phyloP scores from a whole-genome alignment of 257 asterid species.

The Solanum pinnatisectum region DNA sequence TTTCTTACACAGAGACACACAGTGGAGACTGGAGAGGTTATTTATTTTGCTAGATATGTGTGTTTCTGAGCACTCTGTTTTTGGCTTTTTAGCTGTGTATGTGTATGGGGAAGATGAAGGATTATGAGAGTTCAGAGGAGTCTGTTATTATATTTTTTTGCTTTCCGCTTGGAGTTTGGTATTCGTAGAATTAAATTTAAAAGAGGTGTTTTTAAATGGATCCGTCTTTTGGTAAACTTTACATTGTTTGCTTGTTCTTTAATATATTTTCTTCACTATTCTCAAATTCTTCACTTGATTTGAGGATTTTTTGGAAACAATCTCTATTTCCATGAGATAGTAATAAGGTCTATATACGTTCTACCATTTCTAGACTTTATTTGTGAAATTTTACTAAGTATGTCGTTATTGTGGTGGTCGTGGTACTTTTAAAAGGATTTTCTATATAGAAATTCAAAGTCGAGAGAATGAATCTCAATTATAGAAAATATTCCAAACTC shows the following conservation, averaged over 20 bases:
- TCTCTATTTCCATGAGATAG: not conserved
- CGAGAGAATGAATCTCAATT: not conserved
- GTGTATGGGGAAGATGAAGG: not conserved
- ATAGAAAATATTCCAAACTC: not conserved
- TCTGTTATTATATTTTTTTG: not conserved
- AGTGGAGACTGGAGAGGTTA: not conserved
- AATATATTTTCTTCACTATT: too few species aligned
- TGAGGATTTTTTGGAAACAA: accelerated
- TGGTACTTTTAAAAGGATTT: not conserved
- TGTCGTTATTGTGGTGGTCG: not conserved
- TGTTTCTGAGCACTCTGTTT: not conserved
- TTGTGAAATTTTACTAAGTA: too few species aligned
- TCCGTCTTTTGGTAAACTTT: too few species aligned
- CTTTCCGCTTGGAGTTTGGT: not conserved
- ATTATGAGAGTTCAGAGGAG: not conserved
- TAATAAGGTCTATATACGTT: accelerated
- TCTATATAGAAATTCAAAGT: too few species aligned
- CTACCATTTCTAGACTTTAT: too few species aligned
- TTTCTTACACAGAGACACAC: not conserved
- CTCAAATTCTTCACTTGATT: not conserved
- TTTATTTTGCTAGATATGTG: not conserved
- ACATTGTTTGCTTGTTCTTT: too few species aligned
- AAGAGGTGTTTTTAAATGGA: not conserved
- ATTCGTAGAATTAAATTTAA: too few species aligned
- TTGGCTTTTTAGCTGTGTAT: not conserved